Conservation (phyloP, 805 yeast genomes). For the Brettanomyces nanus region DNA sequence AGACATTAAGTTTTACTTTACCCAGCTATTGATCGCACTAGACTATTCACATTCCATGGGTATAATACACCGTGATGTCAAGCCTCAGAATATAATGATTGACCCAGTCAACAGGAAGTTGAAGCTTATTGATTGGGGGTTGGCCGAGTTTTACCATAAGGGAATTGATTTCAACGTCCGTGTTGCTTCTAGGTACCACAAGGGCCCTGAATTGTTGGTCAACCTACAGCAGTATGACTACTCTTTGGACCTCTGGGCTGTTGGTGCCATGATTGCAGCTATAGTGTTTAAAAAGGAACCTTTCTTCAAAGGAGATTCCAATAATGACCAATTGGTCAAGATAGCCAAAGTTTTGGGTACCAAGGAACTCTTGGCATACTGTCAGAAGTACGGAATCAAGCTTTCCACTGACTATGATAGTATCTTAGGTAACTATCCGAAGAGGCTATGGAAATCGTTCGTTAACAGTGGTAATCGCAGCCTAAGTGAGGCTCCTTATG, state of each 20-base stretch:
- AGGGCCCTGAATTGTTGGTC: constrained; percentile 85
- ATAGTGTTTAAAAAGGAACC: constrained; percentile 87
- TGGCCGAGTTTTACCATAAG: constrained; percentile 87
- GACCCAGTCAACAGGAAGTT: constrained; percentile 58
- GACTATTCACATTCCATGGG: constrained; percentile 92
- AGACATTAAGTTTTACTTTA: constrained; percentile 80
- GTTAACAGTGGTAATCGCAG: constrained; percentile 45
- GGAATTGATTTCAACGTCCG: constrained; percentile 87
- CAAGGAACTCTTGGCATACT: constrained; percentile 58
- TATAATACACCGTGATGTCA: constrained; percentile 89
- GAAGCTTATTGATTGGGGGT: constrained; percentile 88
- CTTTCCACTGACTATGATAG: constrained; percentile 76
- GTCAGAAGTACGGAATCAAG: constrained; percentile 58
- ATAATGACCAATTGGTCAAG: constrained; percentile 86
- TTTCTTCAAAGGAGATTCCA: constrained; percentile 85
- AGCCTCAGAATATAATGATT: constrained; percentile 91
- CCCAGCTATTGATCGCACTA: constrained; percentile 70
- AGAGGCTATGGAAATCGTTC: constrained; percentile 61
- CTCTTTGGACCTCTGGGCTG: constrained; percentile 84
- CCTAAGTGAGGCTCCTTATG: constrained; percentile 43
- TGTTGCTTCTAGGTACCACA: constrained; percentile 86
- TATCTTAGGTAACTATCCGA: constrained; percentile 53
- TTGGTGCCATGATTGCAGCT: constrained; percentile 86
- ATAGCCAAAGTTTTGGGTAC: constrained; percentile 86
- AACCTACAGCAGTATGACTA: constrained; percentile 81